These are phyloP conservation scores for Telfairia occidentalis DNA, from an alignment of 331 rosid genomes.

Conservation along the genomic window DNA sequence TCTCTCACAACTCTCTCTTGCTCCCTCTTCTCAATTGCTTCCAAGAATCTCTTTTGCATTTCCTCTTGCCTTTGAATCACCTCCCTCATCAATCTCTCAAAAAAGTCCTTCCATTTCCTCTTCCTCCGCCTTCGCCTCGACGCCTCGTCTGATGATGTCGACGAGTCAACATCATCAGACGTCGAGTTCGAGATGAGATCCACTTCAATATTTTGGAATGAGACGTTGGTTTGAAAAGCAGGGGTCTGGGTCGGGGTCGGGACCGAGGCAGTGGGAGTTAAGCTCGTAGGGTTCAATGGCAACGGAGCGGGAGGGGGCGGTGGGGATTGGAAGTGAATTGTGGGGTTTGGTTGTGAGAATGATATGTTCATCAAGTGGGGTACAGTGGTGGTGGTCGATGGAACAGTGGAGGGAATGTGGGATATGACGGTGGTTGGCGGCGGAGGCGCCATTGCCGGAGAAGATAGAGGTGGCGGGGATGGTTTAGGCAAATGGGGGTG, in stretches of 20 bases:
- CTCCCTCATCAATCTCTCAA: conserved; percentile 42
- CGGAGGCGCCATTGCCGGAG: neutral
- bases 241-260: too few species aligned
- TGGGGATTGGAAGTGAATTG: neutral
- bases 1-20: conserved; percentile 38
- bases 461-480: neutral
- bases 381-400: conserved; percentile 15
- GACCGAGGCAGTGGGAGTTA: neutral
- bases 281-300: neutral
- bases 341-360: conserved; percentile 3
- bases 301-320: neutral
- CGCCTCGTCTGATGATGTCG: conserved; percentile 62
- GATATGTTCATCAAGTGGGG: conserved; percentile 8
- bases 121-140: conserved; percentile 33
- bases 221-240: neutral
- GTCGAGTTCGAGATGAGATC: conserved; percentile 41
- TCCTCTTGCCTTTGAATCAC: conserved; percentile 78
- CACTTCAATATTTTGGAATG: conserved; percentile 22
- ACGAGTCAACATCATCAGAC: conserved; percentile 40
- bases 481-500: neutral
- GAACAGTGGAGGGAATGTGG: conserved; percentile 25
- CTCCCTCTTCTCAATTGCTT: conserved; percentile 56
- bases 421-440: conserved; percentile 17
- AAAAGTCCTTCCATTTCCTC: conserved; percentile 73
- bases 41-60: conserved; percentile 62